A percentile compares a stretch with the other conserved stretches of the same genome.
These are phyloP conservation scores for Apiospora arundinis DNA, from an alignment of 2,329 filamentous ascomycete species.

Conservation along the genomic window DNA sequence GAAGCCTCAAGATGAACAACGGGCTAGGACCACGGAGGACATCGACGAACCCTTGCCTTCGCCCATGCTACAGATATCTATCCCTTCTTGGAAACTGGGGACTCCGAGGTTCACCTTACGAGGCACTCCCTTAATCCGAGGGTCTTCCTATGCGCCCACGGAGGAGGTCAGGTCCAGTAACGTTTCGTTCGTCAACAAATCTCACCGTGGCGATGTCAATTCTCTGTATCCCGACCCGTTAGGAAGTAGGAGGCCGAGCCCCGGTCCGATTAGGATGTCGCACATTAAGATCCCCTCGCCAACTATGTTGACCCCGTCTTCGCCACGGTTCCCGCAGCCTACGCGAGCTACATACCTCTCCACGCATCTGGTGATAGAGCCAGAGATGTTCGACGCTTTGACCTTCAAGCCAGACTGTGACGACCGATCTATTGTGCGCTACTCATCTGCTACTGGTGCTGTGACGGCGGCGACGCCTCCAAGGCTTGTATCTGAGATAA, in stretches of 20 bases:
- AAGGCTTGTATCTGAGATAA: slow-evolving; percentile 93
- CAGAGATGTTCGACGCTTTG: slow-evolving; percentile 82
- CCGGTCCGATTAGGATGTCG: slow-evolving; percentile 36
- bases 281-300: slow-evolving; percentile 40
- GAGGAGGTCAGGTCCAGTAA: slow-evolving; percentile 74
- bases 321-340: slow-evolving; percentile 48
- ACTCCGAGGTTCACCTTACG: slow-evolving; percentile 79
- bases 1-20: slow-evolving; percentile 64
- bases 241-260: slow-evolving; percentile 43
- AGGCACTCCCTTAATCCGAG: slow-evolving; percentile 79
- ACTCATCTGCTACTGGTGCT: slow-evolving; percentile 71
- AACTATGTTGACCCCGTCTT: slow-evolving; percentile 38
- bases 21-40: slow-evolving; percentile 69
- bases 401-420: slow-evolving; percentile 81
- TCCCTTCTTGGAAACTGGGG: slow-evolving; percentile 85
- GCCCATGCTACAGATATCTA: slow-evolving; percentile 73
- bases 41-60: slow-evolving; percentile 46
- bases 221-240: slow-evolving; percentile 38
- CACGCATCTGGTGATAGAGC: slow-evolving; percentile 62
- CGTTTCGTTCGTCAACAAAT: slow-evolving; percentile 53
- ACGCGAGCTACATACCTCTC: slow-evolving; percentile 56
- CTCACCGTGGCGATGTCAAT: slow-evolving; percentile 42
- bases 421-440: slow-evolving; percentile 81
- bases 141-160: slow-evolving; percentile 79
- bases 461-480: slow-evolving; percentile 91